These are phyloP conservation scores for Elongisporangium undulatum DNA, from an alignment of 352 stramenopile genomes.

Conservation along the genomic window DNA sequence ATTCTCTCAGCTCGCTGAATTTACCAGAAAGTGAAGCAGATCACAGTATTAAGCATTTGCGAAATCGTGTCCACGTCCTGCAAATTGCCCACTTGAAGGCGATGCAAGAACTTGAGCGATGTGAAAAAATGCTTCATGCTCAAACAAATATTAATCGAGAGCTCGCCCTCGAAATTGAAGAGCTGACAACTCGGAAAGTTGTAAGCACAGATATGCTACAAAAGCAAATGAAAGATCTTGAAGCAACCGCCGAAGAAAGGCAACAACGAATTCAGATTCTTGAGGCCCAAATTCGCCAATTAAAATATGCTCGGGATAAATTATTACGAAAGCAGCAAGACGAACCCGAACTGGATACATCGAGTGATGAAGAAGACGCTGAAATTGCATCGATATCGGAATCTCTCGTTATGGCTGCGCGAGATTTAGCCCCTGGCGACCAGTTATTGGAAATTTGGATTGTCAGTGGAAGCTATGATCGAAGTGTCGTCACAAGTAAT, in stretches of 20 bases:
- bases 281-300: constrained; percentile 85
- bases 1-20: constrained; percentile 17
- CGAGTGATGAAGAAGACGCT: constrained; percentile 34
- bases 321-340: constrained; percentile 25
- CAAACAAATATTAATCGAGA: constrained; percentile 95
- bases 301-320: constrained; percentile 75
- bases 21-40: constrained; percentile 10
- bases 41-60: constrained; percentile 51
- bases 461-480: constrained; percentile 67
- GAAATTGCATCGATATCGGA: constrained; percentile 61
- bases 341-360: constrained; percentile 15
- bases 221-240: constrained; percentile 80
- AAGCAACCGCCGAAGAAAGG: constrained; percentile 76
- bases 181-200: constrained; percentile 72
- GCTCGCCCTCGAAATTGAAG: constrained; percentile 88
- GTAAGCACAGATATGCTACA: constrained; percentile 68
- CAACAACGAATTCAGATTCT: constrained; percentile 78
- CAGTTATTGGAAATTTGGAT: constrained; percentile 92
- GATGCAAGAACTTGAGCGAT: constrained; percentile 89
- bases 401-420: constrained; percentile 57
- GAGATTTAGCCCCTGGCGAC: constrained; percentile 72
- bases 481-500: constrained; percentile 50
- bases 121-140: constrained; percentile 92
- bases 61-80: constrained; percentile 82
- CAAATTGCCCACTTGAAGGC: constrained; percentile 88